Conservation (phyloP, 495 filamentous ascomycete genomes). For the Podospora pseudoanserina region DNA sequence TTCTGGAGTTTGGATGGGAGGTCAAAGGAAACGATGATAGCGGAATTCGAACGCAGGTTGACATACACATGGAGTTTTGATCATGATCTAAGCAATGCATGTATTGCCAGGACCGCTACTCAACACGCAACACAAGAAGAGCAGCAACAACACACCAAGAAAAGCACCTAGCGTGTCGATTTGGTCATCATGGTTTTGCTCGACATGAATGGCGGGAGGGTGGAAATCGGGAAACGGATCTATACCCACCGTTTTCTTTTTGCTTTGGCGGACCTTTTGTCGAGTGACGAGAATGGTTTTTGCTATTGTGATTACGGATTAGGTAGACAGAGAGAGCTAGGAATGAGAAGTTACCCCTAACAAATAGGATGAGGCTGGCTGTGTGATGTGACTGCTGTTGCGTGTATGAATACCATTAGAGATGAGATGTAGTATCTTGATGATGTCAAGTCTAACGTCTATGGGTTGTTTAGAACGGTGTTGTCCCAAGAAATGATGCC, state of each 20-base stretch:
- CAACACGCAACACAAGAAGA: neutral
- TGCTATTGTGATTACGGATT: neutral
- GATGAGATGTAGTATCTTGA: too few species aligned
- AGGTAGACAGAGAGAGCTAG: neutral
- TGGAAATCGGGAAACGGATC: neutral
- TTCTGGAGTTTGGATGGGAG: conserved; percentile 21
- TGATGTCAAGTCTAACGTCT: too few species aligned
- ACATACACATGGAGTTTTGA: neutral
- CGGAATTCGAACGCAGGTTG: neutral
- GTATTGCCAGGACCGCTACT: neutral
- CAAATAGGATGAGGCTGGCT: neutral
- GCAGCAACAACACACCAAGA: neutral
- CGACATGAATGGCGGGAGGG: neutral
- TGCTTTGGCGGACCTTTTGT: neutral
- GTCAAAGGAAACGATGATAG: neutral
- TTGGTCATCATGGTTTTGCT: neutral
- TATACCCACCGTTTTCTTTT: neutral
- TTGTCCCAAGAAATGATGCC: too few species aligned
- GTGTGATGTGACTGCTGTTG: neutral
- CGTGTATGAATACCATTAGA: too few species aligned
- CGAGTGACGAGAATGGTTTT: neutral
- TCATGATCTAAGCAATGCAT: neutral
- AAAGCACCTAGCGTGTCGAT: neutral
- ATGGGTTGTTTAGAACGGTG: too few species aligned
- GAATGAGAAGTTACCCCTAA: neutral